Base-by-base conservation (phyloP, 2,329 filamentous ascomycete genomes). In the Aspergillus fischeri region DNA sequence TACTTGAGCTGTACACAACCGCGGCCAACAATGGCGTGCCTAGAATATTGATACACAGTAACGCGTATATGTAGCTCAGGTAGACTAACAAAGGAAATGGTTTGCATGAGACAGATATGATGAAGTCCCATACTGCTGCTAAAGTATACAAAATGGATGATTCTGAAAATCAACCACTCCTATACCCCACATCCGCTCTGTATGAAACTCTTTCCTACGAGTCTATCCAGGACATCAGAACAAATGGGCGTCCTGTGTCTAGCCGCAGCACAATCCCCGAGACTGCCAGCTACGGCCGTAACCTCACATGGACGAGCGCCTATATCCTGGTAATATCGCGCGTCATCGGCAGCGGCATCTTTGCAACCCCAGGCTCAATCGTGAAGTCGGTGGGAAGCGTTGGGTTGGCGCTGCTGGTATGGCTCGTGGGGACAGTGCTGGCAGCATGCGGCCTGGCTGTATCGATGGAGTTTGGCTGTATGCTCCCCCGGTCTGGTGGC, bases 341-440 rank as follows among this genome's bases (percentile, higher is more conserved):
- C 11, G 85, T 90, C 5, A 85, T 90, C 29, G 87, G 87, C 11
- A 86, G 81, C 64, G 87, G 87, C 27, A 89, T 91, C 61, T 91
- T 90, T 65, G 86, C 87, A 0, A 89, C 86, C 0, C 88, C 86
- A 0, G 87, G 85, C 0, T 80, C 86, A 4, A 88, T 91, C 51
- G 78, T 89, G 3, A 81, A 83, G 41, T 81, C 84, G 0, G 84
- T 86, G 1, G 88, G 88, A 1, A 90, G 86, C 55, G 78, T 87
- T 0, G 87, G 86, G 0, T 72, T 90, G 2, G 80, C 85, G 0
- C 70, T 90, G 1, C 61, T 80, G 0, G 70, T 90, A 3, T 90
- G 88, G 88, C 55, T 87, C 0, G 70, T 84, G 0, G 87, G 87
- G 1, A 84, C 85, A 0, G 63, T 85, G 1, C 76, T 89, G 7